Conservation (phyloP, 305 asterid genomes). For the Plantago lanceolata region DNA sequence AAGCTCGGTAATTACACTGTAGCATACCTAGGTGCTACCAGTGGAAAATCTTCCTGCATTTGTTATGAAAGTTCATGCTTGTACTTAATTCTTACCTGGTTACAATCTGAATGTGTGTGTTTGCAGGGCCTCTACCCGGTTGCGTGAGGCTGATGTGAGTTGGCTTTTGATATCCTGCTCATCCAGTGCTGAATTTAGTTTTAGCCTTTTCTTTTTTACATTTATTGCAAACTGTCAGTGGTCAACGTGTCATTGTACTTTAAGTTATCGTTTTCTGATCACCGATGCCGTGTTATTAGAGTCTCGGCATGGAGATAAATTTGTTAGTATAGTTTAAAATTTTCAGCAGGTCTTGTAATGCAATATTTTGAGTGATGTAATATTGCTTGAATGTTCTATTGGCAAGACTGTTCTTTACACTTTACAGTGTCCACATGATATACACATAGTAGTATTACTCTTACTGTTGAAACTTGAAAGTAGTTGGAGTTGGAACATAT, state of each 20-base stretch:
- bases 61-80: no score
- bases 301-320: neutral
- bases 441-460: no score
- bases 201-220: neutral
- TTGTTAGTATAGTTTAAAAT: neutral
- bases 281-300: neutral
- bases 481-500: no score
- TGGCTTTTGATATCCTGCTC: neutral
- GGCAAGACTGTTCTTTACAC: neutral
- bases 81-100: no score
- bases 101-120: neutral
- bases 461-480: no score
- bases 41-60: no score
- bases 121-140: neutral
- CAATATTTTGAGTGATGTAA: neutral
- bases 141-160: neutral
- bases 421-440: no score
- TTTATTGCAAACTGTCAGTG: neutral
- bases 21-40: no score
- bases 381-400: neutral
- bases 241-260: neutral
- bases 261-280: neutral
- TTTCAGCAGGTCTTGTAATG: neutral
- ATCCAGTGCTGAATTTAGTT: neutral
- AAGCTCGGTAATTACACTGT: no score